Evolutionary conservation across 305 asterid genomes (phyloP), one percentile per base, ranked within the genome.

Genomic region (Solanum hybrid): DNA sequence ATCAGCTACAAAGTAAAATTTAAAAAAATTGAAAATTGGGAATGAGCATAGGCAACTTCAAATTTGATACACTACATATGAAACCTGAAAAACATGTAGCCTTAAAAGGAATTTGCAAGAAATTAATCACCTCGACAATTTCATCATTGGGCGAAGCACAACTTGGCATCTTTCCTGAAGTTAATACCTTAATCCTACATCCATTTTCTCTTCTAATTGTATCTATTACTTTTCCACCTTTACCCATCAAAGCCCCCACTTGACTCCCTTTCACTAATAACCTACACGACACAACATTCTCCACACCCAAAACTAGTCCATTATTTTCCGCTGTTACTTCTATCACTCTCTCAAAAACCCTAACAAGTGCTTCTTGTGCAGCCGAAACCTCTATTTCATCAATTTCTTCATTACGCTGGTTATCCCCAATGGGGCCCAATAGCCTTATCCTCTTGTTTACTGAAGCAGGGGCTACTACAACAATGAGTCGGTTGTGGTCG

Each of bases 281-380:
- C 93, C 95, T 92, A 87, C 96, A 93, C 2, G 96, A 92, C 20
- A 92, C 96, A 81, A 94, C 79, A 15, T 96, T 95, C 61, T 91
- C 95, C 33, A 88, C 89, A 24, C 90, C 92, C 33, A 89, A 89
- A 31, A 76, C 93, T 86, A 29, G 89, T 26, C 91, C 92, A 15
- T 91, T 94, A 38, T 94, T 94, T 86, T 95, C 97, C 22, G 95
- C 96, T 79, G 98, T 94, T 89, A 96, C 94, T 91, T 92, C 93
- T 86, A 95, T 93, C 83, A 95, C 95, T 91, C 97, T 95, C 95
- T 95, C 98, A 65, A 95, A 95, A 81, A 95, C 97, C 93, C 95
- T 94, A 22, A 95, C 89, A 5, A 92, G 89, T 85, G 96, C 97
- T 89, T 95, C 98, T 90, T 96, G 98, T 78, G 97, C 97, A 31